Conservation (phyloP, 495 filamentous ascomycete species). For the Podospora pseudocomata region DNA sequence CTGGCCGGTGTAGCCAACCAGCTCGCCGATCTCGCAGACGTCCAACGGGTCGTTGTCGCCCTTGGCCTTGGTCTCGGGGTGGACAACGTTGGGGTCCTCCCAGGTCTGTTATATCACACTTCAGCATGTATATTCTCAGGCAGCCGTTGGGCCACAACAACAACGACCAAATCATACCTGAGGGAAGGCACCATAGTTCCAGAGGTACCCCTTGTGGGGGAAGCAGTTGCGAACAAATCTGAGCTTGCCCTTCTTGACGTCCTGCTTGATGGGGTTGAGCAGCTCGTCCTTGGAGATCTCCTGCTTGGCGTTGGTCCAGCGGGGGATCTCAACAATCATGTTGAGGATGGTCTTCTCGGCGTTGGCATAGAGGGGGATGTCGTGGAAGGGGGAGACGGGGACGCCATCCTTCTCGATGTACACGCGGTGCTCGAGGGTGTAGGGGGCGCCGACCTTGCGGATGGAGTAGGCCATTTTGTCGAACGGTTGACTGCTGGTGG, state of each 20-base stretch:
- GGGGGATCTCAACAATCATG: conserved; percentile 98
- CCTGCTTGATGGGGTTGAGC: conserved; percentile 95
- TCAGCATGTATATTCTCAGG: neutral
- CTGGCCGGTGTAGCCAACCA: conserved; percentile 91
- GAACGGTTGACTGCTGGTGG: conserved; percentile 13
- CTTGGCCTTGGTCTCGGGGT: conserved; percentile 99
- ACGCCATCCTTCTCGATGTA: conserved; percentile 97
- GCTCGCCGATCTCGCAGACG: conserved; percentile 98
- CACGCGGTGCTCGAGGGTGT: conserved; percentile 95
- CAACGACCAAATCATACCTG: conserved; percentile 54
- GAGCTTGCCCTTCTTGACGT: conserved; percentile 86
- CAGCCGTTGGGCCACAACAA: too few species aligned
- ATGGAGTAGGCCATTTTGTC: conserved; percentile 61
- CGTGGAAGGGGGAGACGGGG: conserved; percentile 93
- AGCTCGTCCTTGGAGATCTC: conserved; percentile 96
- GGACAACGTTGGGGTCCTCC: conserved; percentile 93
- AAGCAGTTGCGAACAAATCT: conserved; percentile 99
- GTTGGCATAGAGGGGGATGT: conserved; percentile 96
- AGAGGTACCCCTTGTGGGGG: conserved; percentile 99
- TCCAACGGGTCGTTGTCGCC: conserved; percentile 99
- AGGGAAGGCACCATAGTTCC: conserved; percentile 99
- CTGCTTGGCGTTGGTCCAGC: conserved; percentile 99
- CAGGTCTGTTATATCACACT: conserved; percentile 63
- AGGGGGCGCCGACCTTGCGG: conserved; percentile 81
- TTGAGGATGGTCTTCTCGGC: conserved; percentile 89